Conservation (phyloP, 1,284 basidiomycete genomes). For the Ustilago cynodontis region DNA sequence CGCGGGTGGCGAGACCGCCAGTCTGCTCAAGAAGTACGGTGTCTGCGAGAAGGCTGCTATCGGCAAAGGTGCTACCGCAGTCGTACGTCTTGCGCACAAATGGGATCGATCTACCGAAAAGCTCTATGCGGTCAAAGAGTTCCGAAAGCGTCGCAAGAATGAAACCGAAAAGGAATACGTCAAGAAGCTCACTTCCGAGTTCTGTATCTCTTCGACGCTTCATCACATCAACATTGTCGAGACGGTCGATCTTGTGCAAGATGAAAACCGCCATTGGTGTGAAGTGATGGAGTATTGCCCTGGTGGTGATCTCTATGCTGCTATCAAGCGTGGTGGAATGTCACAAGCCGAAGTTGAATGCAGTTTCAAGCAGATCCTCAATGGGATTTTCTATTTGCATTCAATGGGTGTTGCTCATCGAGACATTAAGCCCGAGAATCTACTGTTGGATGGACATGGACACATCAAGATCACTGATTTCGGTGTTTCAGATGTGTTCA, state of each 20-base stretch:
- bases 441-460: slow-evolving; percentile 91
- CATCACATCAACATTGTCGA: slow-evolving; percentile 97
- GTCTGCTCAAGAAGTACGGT: slow-evolving; percentile 85
- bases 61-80: slow-evolving; percentile 96
- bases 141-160: slow-evolving; percentile 96
- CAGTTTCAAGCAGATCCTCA: slow-evolving; percentile 95
- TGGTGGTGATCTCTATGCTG: slow-evolving; percentile 95
- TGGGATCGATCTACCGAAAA: slow-evolving; percentile 98
- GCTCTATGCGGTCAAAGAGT: slow-evolving; percentile 99
- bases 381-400: slow-evolving; percentile 89
- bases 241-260: slow-evolving; percentile 97
- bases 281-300: slow-evolving; percentile 99
- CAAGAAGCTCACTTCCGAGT: slow-evolving; percentile 99
- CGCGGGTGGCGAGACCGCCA: slow-evolving; percentile 60
- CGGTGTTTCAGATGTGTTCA: slow-evolving; percentile 96
- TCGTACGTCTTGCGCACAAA: slow-evolving; percentile 95
- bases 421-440: slow-evolving; percentile 97
- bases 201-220: slow-evolving; percentile 97
- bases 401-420: slow-evolving; percentile 96
- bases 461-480: slow-evolving; percentile 99
- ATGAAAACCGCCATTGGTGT: slow-evolving; percentile 96
- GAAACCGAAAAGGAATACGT: slow-evolving; percentile 99
- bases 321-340: slow-evolving; percentile 98
- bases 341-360: slow-evolving; percentile 93
- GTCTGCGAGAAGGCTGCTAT: slow-evolving; percentile 97